Percentiles rank a stretch among this genome's conserved stretches.
These are phyloP conservation scores for sorghum (Sorghum bicolor) DNA, from an alignment of 176 grass and related monocot species.

Conservation along the genomic window Sorghum_bicolor_NCBIv3 NC_012870.2:71996001-71996500, in stretches of 20 bases:
- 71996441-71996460: not conserved
- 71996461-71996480: not conserved
- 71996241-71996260: slow-evolving; percentile 14
- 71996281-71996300: slow-evolving; percentile 17
- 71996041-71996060: slow-evolving; percentile 8
- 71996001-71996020: not conserved
- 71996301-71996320: not conserved
- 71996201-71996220: not conserved
- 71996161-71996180: not conserved
- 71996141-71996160: slow-evolving; percentile 9
- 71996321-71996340: too few species aligned
- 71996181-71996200: slow-evolving; percentile 16
- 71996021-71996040: not conserved
- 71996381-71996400: not conserved
- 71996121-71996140: not conserved
- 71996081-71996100: not conserved
- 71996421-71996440: not conserved
- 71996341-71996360: too few species aligned
- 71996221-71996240: not conserved
- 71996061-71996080: not conserved
- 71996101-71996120: not conserved
- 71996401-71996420: not conserved
- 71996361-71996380: too few species aligned
- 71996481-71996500: not conserved
- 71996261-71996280: not conserved